A percentile compares a stretch with the other conserved stretches of the same genome.
Conservation (phyloP, 495 filamentous ascomycete genomes). For the Aspergillus carlsbadensis region DNA sequence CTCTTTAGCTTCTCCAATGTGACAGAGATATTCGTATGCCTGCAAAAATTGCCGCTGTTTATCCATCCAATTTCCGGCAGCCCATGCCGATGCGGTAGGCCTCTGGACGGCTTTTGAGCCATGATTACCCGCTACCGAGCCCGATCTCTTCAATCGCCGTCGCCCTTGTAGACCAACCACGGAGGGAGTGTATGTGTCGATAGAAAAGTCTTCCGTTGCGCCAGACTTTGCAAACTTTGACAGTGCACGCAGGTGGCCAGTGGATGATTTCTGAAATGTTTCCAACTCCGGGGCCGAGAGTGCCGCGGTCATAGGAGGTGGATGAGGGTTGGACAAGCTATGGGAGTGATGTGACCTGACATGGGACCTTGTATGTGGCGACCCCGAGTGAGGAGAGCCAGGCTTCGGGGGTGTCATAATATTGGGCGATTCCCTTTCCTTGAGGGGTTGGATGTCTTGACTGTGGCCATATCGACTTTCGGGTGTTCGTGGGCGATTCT, state of each 20-base stretch:
- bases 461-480: slow-evolving; percentile 29
- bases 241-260: slow-evolving; percentile 82
- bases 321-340: slow-evolving; percentile 42
- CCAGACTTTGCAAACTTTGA: slow-evolving; percentile 79
- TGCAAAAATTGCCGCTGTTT: slow-evolving; percentile 94
- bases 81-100: slow-evolving; percentile 64
- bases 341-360: slow-evolving; percentile 42
- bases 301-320: slow-evolving; percentile 43
- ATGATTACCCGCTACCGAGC: slow-evolving; percentile 50
- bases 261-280: slow-evolving; percentile 78
- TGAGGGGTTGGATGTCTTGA: slow-evolving; percentile 35
- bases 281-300: slow-evolving; percentile 69
- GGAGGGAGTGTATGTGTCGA: slow-evolving; percentile 71
- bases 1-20: slow-evolving; percentile 98
- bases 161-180: slow-evolving; percentile 86
- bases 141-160: slow-evolving; percentile 74
- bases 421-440: slow-evolving; percentile 22
- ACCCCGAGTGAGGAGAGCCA: slow-evolving; percentile 32
- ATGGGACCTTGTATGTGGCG: slow-evolving; percentile 33
- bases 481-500: slow-evolving; percentile 34
- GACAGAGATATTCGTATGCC: slow-evolving; percentile 98
- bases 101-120: slow-evolving; percentile 46
- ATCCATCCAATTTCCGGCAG: slow-evolving; percentile 96
- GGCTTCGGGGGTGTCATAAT: slow-evolving; percentile 33
- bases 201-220: slow-evolving; percentile 73